These are phyloP conservation scores for Apium graveolens DNA, from an alignment of 129 eudicot species.

Conservation along the genomic window DNA sequence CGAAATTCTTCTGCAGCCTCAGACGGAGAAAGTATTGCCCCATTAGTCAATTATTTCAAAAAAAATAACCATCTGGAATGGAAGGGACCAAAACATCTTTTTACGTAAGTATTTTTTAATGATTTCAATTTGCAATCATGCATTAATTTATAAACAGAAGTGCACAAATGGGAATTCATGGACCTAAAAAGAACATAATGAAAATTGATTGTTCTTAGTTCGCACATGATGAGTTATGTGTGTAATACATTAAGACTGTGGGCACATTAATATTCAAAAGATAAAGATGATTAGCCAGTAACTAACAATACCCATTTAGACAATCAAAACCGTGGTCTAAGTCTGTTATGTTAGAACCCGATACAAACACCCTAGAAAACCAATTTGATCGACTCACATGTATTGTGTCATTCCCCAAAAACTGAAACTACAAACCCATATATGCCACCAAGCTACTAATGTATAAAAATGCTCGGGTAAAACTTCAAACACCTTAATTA, in stretches of 20 bases:
- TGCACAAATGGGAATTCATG: not conserved
- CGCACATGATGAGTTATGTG: too few relatives aligned
- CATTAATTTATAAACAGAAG: not conserved
- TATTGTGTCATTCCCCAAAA: not conserved
- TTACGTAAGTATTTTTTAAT: not conserved
- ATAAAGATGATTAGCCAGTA: not conserved
- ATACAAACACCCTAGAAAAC: not conserved
- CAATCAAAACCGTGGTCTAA: not conserved
- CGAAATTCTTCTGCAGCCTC: constrained; percentile 97
- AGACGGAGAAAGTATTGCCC: constrained; percentile 75
- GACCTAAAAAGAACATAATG: not conserved
- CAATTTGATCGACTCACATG: not conserved
- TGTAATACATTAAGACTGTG: not conserved
- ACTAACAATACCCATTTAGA: not conserved
- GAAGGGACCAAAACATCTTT: not conserved
- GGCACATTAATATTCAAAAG: not conserved
- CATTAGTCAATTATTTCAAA: constrained; percentile 77
- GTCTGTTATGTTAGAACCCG: not conserved
- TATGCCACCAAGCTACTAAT: not conserved
- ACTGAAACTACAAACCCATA: not conserved
- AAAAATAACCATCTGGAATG: constrained; percentile 51
- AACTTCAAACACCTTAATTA: not conserved
- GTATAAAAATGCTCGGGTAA: not conserved
- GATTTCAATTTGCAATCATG: not conserved
- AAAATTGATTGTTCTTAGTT: not conserved